These are phyloP conservation scores for Boletellus sp. DNA, from an alignment of 768 basidiomycete species.

Conservation along the genomic window DNA sequence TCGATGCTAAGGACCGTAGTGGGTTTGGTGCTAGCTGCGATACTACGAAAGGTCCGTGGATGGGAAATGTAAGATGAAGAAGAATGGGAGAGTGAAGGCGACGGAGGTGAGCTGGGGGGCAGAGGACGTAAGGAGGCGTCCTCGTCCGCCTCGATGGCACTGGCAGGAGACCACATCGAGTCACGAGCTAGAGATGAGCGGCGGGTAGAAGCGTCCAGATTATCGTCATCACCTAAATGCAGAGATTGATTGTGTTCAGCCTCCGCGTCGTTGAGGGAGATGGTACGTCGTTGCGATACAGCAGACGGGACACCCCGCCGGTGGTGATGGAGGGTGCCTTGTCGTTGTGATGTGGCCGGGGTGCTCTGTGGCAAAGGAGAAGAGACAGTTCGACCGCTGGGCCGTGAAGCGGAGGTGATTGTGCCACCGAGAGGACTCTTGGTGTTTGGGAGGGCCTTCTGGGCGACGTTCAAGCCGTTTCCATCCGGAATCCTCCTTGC, in stretches of 20 bases:
- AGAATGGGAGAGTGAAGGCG: constrained; percentile 79
- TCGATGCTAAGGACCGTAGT: constrained; percentile 93
- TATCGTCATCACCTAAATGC: constrained; percentile 35
- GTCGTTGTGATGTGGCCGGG: constrained; percentile 24
- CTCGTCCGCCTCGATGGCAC: constrained; percentile 82
- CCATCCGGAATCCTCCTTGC: constrained; percentile 46
- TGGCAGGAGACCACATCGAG: constrained; percentile 77
- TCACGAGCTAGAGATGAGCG: constrained; percentile 63
- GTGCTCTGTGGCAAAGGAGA: constrained; percentile 26
- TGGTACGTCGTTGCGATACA: constrained; percentile 47
- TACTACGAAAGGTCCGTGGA: constrained; percentile 76
- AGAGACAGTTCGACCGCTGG: constrained; percentile 28
- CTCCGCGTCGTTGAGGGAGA: constrained; percentile 63
- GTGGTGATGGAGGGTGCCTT: constrained; percentile 14
- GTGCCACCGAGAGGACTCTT: constrained; percentile 15
- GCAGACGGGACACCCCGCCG: constrained; percentile 21
- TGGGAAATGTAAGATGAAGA: constrained; percentile 83
- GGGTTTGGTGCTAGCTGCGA: constrained; percentile 88
- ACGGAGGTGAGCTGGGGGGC: constrained; percentile 84
- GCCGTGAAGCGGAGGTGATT: constrained; percentile 14
- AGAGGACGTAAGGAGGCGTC: constrained; percentile 90
- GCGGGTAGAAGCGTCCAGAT: constrained; percentile 46
- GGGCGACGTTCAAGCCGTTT: constrained; percentile 11
- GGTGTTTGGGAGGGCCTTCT: constrained; percentile 9
- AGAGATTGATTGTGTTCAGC: constrained; percentile 39